Evolutionary conservation across 2,329 filamentous ascomycete species (phyloP).

Genomic region (Ophiocordyceps unilateralis): DNA sequence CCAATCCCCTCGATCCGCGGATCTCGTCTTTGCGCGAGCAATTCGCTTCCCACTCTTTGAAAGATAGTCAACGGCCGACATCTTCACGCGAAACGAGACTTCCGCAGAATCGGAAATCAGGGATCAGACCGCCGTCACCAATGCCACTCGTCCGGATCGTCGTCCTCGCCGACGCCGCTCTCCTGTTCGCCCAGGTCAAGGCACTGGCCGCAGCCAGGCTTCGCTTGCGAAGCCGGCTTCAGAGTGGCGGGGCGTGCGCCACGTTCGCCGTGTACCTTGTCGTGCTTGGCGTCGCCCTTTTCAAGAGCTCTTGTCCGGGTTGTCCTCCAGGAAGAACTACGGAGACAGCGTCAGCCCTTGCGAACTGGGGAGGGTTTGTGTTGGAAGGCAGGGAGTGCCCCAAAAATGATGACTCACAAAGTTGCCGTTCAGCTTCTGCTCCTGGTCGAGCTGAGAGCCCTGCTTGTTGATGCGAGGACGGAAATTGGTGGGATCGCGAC

Average conservation of each 20-base stretch:
- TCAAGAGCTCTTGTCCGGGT: conserved; percentile 35
- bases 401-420: conserved; percentile 54
- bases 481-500: conserved; percentile 89
- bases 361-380: too few species aligned
- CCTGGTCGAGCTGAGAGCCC: conserved; percentile 89
- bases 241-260: conserved; percentile 27
- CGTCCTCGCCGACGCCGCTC: conserved; percentile 41
- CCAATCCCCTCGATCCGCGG: conserved; percentile 38
- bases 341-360: conserved; percentile 4
- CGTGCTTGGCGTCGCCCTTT: conserved; percentile 29
- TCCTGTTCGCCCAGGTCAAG: conserved; percentile 21
- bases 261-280: conserved; percentile 13
- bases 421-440: conserved; percentile 87
- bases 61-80: not conserved
- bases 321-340: conserved; percentile 89
- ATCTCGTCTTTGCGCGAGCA: conserved; percentile 3
- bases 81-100: not conserved
- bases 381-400: not conserved
- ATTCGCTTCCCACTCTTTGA: not conserved
- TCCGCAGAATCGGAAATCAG: conserved; percentile 9
- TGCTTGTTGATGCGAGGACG: conserved; percentile 97
- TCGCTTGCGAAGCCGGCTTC: conserved; percentile 19
- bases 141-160: conserved; percentile 46
- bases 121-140: conserved; percentile 46
- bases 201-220: conserved; percentile 12